phyloP scores from a whole-genome alignment of 768 basidiomycete species.

The Phylloporus sp. region DNA sequence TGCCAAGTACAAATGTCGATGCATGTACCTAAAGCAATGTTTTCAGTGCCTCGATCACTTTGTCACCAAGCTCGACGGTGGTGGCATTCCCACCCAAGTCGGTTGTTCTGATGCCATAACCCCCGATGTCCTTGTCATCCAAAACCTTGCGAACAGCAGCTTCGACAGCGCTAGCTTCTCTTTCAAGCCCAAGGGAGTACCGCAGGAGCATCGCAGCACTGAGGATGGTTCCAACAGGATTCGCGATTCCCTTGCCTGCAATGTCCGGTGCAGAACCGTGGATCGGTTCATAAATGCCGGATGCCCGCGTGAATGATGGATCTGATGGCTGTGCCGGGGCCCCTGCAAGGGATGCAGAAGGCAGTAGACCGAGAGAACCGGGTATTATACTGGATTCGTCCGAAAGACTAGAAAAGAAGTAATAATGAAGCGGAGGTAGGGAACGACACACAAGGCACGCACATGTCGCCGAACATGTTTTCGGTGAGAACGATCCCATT shows the following conservation, averaged over 20 bases:
- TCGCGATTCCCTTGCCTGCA: constrained; percentile 89
- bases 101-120: constrained; percentile 72
- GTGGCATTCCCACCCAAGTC: constrained; percentile 79
- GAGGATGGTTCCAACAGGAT: constrained; percentile 92
- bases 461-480: constrained; percentile 98
- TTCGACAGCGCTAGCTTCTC: constrained; percentile 82
- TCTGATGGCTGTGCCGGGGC: constrained; percentile 56
- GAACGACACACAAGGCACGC: constrained; percentile 28
- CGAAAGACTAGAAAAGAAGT: constrained; percentile 63
- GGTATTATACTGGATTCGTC: constrained; percentile 97
- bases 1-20: neutral
- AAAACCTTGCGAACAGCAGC: constrained; percentile 85
- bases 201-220: constrained; percentile 90
- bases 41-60: constrained; percentile 69
- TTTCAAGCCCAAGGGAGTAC: constrained; percentile 88
- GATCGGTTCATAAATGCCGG: constrained; percentile 95
- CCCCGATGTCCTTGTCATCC: constrained; percentile 64
- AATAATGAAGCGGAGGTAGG: constrained; percentile 1
- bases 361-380: constrained; percentile 91
- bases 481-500: constrained; percentile 95
- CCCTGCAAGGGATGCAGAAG: constrained; percentile 93
- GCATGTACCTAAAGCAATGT: constrained; percentile 40
- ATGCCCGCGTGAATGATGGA: constrained; percentile 66
- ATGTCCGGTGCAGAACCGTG: constrained; percentile 95
- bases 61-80: constrained; percentile 81